Base-by-base conservation (phyloP, 768 basidiomycete species). In the Amanita inopinata region DNA sequence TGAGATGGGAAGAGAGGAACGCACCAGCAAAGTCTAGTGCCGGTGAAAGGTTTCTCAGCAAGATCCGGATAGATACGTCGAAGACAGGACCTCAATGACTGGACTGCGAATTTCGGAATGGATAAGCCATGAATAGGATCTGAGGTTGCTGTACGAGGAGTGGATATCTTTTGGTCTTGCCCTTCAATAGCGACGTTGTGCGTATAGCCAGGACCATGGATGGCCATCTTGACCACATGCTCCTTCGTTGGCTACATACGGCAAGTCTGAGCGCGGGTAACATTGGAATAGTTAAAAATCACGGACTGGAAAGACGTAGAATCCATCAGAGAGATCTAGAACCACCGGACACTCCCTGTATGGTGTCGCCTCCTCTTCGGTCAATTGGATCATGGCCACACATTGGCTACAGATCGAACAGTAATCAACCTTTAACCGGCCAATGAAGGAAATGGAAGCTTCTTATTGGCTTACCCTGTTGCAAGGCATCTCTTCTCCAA, bases 11-110 rank as follows among this genome's bases (percentile, higher is more conserved):
- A 43, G 23, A 51, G 5, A 47, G 9, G 35, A 19, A 17, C 75
- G 57, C 55, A 88, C 93, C 93, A 97, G 63, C 93, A 98, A 49
- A 98, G 59, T 46, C 93, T 64, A 8, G 91, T 93, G 5, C 65
- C 66, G 22, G 61, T 56, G 54, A 91, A 85, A 0, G 83, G 73
- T 57, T 79, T 83, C 50, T 76, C 61, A 4, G 77, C 83, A 33
- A 98, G 69, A 38, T 76, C 76, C 18, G 93, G 94, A 61, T 84
- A 92, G 18, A 90, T 63, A 23, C 61, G 55, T 14, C 61, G 56
- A 8, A 94, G 59, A 7, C 66, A 59, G 2, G 56, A 57, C 30
- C 86, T 68, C 41, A 94, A 54, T 40, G 57, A 57, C 27, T 61
- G 54, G 2, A 83, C 57, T 36, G 67, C 69, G 5, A 61, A 56